Conservation (phyloP, 2,329 filamentous ascomycete species). For the Spiromastix sp. region DNA sequence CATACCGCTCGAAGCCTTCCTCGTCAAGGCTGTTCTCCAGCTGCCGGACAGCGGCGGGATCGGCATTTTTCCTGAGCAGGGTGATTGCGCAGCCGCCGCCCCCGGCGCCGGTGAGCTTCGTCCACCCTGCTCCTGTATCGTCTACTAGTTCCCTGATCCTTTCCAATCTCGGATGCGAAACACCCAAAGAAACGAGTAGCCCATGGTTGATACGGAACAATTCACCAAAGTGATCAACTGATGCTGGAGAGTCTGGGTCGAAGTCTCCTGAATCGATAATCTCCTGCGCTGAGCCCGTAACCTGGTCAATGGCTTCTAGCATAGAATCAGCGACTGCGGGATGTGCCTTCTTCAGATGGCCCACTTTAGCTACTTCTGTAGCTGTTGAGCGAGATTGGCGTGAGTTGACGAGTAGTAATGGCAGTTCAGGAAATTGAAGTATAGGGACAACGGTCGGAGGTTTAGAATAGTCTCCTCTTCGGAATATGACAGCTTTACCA, state of each 20-base stretch:
- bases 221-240: slow-evolving; percentile 67
- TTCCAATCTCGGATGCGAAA: slow-evolving; percentile 89
- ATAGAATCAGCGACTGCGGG: slow-evolving; percentile 70
- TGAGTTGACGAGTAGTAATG: slow-evolving; percentile 82
- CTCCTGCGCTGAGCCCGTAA: slow-evolving; percentile 47
- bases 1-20: slow-evolving; percentile 74
- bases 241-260: slow-evolving; percentile 51
- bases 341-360: slow-evolving; percentile 57
- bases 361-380: slow-evolving; percentile 79
- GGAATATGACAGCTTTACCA: slow-evolving; percentile 89
- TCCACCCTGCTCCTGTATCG: slow-evolving; percentile 84
- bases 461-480: slow-evolving; percentile 64
- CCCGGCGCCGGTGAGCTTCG: slow-evolving; percentile 90
- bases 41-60: slow-evolving; percentile 45
- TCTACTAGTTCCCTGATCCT: slow-evolving; percentile 86
- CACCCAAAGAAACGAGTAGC: slow-evolving; percentile 77
- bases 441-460: slow-evolving; percentile 68
- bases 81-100: slow-evolving; percentile 95
- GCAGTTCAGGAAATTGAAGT: slow-evolving; percentile 83
- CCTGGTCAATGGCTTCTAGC: slow-evolving; percentile 67
- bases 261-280: slow-evolving; percentile 53
- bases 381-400: slow-evolving; percentile 77
- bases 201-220: slow-evolving; percentile 92
- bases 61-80: slow-evolving; percentile 59
- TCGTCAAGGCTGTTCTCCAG: slow-evolving; percentile 56